These are phyloP conservation scores for Telfairia occidentalis DNA, from an alignment of 331 rosid species.

Conservation along the genomic window DNA sequence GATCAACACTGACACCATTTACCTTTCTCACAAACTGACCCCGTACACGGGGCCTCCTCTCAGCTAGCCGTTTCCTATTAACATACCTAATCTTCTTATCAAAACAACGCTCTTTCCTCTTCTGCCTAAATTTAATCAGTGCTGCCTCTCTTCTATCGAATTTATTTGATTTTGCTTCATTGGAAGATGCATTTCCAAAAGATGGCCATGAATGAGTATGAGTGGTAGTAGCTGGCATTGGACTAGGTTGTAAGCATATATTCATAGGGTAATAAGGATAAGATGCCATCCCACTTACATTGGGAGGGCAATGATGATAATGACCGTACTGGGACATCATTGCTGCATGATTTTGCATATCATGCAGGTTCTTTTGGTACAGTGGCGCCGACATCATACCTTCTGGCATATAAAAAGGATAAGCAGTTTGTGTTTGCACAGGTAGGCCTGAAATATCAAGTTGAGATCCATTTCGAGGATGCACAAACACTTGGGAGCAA, in stretches of 20 bases:
- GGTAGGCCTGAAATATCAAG: constrained; percentile 35
- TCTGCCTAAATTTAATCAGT: constrained; percentile 82
- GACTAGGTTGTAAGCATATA: constrained; percentile 66
- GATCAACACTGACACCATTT: constrained; percentile 67
- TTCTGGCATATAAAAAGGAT: constrained; percentile 62
- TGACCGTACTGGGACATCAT: constrained; percentile 64
- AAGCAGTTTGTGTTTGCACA: constrained; percentile 39
- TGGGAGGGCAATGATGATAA: constrained; percentile 51
- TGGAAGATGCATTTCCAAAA: constrained; percentile 44
- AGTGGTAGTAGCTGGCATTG: constrained; percentile 31
- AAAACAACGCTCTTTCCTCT: constrained; percentile 90
- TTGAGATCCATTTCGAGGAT: constrained; percentile 27
- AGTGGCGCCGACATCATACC: constrained; percentile 59
- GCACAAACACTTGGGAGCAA: constrained; percentile 12
- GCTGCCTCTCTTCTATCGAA: constrained; percentile 98
- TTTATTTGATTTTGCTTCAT: constrained; percentile 46
- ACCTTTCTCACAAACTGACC: constrained; percentile 92
- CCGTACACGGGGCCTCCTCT: constrained; percentile 80
- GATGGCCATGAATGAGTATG: constrained; percentile 50
- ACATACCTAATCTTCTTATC: constrained; percentile 92
- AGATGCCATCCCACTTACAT: constrained; percentile 53
- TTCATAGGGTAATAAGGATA: constrained; percentile 66
- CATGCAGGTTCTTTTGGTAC: constrained; percentile 64
- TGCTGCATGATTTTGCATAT: constrained; percentile 49
- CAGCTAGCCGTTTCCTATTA: constrained; percentile 74